These are phyloP conservation scores for Tetrahymena thermophila DNA, from an alignment of 73 alveolate species.

Conservation along the genomic window DNA sequence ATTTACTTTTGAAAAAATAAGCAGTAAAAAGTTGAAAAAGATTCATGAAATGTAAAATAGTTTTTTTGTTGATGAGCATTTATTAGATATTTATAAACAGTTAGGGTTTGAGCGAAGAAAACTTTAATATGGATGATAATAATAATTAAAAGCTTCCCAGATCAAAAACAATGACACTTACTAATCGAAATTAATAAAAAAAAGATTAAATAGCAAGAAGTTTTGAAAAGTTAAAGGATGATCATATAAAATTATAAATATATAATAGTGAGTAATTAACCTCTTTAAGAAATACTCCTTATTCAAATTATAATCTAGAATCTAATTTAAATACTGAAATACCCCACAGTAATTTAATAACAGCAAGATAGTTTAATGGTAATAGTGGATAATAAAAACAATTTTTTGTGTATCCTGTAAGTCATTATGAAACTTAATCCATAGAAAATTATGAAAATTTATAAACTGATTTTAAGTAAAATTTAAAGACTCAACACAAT, in stretches of 20 bases:
- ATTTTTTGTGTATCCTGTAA: not conserved
- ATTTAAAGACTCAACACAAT: too few species aligned
- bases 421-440: not conserved
- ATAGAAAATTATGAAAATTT: not conserved
- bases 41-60: not conserved
- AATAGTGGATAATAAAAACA: not conserved
- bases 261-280: not conserved
- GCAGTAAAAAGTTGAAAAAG: not conserved
- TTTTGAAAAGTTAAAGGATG: not conserved
- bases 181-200: too few species aligned
- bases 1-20: not conserved
- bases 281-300: not conserved
- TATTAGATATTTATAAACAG: not conserved
- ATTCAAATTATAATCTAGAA: not conserved
- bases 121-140: too few species aligned
- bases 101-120: not conserved
- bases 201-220: not conserved
- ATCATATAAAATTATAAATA: not conserved
- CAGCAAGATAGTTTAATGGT: not conserved
- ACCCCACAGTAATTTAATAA: not conserved
- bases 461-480: not conserved
- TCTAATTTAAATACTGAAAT: not conserved
- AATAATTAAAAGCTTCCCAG: not conserved
- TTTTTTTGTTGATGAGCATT: too few species aligned
- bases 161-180: not conserved